Base-by-base conservation (phyloP, 176 grass and related monocot genomes). In the Panicum miliaceum region DNA sequence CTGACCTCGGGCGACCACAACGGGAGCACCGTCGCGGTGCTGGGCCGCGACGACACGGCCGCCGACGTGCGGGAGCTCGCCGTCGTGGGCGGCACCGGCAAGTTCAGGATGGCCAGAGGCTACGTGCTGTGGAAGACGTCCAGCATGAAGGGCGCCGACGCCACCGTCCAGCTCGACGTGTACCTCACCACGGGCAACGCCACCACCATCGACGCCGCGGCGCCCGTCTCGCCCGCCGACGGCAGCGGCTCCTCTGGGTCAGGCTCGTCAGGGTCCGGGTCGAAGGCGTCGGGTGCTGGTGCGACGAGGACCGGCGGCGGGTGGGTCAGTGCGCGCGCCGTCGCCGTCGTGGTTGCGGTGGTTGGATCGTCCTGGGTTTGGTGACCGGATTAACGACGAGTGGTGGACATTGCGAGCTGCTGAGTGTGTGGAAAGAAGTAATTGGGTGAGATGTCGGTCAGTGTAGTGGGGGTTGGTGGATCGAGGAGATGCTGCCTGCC, bases 291-390 rank as follows among this genome's bases (percentile, higher is more conserved):
- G 12, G 58, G 27, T 20, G 40, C n/a, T n/a, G n/a, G n/a, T n/a
- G n/a, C n/a, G n/a, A n/a, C 19, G 41, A 50, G 11, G 2, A 20
- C 12, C 66, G 38, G 6, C 43, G 43, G 25, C 3, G 82, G 71
- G 45, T 84, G 70, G 71, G 71, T 41, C 46, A 25, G 3, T 3
- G 78, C 78, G 29, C 64, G 58, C 41, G 52, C 70, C 19, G 76
- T 34, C 32, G 66, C 20, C 54, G 65, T 41, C 0, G 43, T 72
- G 53, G 41, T 70, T 56, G 75, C 32, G 75, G 38, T 72, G 42
- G 41, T 80, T 38, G 76, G 54, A 8, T 22, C 61, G 0, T 20
- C 0, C 8, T 43, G 84, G 10, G 54, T 51, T 52, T 79, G 84
- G 65, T 86, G 53, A 79, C 7, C 1, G 7, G 56, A 26, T 11